Evolutionary conservation across 2,329 filamentous ascomycete species (phyloP), one percentile per base, ranked within the genome.

Genomic region (Ophiostoma ulmi): DNA sequence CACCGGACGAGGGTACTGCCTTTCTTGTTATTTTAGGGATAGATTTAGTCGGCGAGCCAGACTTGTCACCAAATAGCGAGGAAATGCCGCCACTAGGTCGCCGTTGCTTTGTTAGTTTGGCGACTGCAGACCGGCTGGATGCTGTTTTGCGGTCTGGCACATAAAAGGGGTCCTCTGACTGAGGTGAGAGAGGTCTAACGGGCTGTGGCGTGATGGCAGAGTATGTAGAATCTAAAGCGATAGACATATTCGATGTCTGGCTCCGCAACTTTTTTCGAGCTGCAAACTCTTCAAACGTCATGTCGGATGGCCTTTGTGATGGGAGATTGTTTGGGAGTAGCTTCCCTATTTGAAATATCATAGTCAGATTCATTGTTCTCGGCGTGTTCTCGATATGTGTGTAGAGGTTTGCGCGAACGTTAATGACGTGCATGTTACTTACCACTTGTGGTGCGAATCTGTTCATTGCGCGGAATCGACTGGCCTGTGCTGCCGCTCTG

Each of bases 221-320:
- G 39, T 72, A 69, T 5, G 67, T 67, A 1, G 68, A 68, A 20
- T 73, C 72, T 1, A 70, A 70, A 1, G 68, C 63, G 2, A 73
- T 69, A 13, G 72, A 71, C 68, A 70, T 69, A 26, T 35, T 71
- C 7, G 72, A 71, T 10, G 68, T 66, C 4, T 70, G 36, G 38
- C 52, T 71, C 36, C 66, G 68, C 8, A 73, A 55, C 26, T 55
- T 70, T 20, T 70, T 70, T 20, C 70, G 67, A 1, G 72, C 69
- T 3, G 72, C 70, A 67, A 72, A 71, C 64, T 71, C 68, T 20
- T 70, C 69, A 36, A 70, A 73, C 2, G 72, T 69, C 68, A 71
- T 70, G 35, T 73, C 72, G 0, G 70, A 48, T 10, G 70, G 70
- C 10, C 69, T 26, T 14, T 71, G 72, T 14, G 66, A 35, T 5